phyloP scores from a whole-genome alignment of 2,329 filamentous ascomycete species.

The Fusarium buharicum region DNA sequence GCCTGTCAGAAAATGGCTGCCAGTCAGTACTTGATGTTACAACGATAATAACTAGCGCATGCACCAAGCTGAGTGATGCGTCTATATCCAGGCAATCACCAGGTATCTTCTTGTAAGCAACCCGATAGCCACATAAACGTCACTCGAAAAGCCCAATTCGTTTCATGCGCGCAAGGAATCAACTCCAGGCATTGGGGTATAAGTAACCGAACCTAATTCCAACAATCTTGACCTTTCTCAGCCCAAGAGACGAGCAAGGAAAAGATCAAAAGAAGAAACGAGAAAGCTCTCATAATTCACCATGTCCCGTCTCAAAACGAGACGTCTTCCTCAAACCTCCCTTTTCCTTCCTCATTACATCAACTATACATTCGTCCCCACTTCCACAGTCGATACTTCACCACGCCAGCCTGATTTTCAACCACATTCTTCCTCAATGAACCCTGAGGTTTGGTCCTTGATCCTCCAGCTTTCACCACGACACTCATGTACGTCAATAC shows the following conservation, averaged over 20 bases:
- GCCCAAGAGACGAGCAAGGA: conserved; percentile 19
- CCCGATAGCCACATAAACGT: background rate
- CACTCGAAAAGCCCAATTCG: conserved; percentile 1
- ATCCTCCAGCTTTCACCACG: conserved; percentile 7
- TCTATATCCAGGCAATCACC: too few relatives aligned
- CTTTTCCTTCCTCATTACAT: conserved; percentile 38
- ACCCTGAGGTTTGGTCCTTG: background rate
- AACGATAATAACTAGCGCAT: too few relatives aligned
- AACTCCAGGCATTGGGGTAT: conserved; percentile 47
- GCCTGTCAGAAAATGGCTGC: conserved; percentile 1
- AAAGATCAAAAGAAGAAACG: conserved; percentile 34
- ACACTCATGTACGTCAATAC: background rate
- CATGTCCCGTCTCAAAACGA: conserved; percentile 29
- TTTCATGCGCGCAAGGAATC: conserved; percentile 28
- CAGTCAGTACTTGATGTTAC: too few relatives aligned
- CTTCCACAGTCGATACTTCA: background rate
- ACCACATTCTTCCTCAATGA: conserved; percentile 6
- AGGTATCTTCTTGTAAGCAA: too few relatives aligned
- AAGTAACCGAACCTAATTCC: conserved; percentile 45
- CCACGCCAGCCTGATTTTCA: background rate
- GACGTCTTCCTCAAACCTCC: conserved; percentile 18
- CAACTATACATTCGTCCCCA: conserved; percentile 2
- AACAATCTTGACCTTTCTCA: conserved; percentile 36
- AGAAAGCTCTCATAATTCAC: conserved; percentile 29
- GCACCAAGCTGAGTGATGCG: too few relatives aligned